phyloP scores from a whole-genome alignment of 192 early-diverging fungal species.

The Linnemannia schmuckeri region DNA sequence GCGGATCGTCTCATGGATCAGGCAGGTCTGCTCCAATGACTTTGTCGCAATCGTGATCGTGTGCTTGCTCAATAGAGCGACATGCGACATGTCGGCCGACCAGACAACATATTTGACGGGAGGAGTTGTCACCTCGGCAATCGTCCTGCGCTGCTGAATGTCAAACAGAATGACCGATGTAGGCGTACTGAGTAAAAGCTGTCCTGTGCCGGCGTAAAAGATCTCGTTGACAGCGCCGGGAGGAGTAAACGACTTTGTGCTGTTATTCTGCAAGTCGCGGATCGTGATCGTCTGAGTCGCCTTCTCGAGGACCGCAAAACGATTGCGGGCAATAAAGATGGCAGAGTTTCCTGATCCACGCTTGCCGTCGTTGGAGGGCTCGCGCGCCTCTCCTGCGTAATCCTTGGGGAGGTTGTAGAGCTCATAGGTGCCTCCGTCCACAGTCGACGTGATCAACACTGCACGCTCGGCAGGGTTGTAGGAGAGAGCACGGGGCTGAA shows the following conservation, averaged over 20 bases:
- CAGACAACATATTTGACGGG: conserved; percentile 95
- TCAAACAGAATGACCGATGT: conserved; percentile 94
- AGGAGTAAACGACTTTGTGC: conserved; percentile 91
- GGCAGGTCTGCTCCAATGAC: conserved; percentile 87
- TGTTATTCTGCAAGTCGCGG: conserved; percentile 88
- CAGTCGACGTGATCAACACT: conserved; percentile 85
- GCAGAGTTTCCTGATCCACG: conserved; percentile 86
- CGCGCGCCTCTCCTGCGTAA: conserved; percentile 69
- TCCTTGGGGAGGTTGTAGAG: conserved; percentile 88
- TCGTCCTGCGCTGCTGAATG: conserved; percentile 81
- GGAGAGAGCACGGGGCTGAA: conserved; percentile 86
- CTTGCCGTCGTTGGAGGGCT: conserved; percentile 74
- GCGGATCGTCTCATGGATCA: conserved; percentile 97
- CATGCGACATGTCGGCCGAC: conserved; percentile 89
- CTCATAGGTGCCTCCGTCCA: conserved; percentile 94
- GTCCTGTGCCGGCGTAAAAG: conserved; percentile 89
- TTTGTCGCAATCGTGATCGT: conserved; percentile 93
- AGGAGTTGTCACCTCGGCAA: conserved; percentile 85
- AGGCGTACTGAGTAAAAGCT: conserved; percentile 84
- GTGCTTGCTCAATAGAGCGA: conserved; percentile 97
- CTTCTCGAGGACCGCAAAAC: conserved; percentile 97
- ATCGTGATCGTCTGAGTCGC: conserved; percentile 83
- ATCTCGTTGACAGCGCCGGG: conserved; percentile 85
- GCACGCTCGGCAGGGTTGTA: conserved; percentile 96
- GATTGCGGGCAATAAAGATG: conserved; percentile 96